Evolutionary conservation across 1,284 basidiomycete species (phyloP).

Genomic region (Anthracocystis walkeri): DNA sequence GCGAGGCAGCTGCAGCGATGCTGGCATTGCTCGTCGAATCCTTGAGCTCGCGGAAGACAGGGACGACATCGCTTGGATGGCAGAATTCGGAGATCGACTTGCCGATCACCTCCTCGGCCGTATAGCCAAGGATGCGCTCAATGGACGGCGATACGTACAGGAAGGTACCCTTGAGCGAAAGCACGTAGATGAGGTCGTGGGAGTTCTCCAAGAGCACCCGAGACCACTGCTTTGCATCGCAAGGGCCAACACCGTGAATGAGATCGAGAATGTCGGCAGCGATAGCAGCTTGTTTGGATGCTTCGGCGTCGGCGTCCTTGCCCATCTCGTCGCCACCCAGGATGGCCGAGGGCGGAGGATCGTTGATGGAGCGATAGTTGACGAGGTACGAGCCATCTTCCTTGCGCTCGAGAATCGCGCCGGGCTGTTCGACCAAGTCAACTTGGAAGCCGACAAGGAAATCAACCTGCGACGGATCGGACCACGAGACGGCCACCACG

Average conservation of each 20-base stretch:
- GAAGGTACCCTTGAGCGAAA: constrained; percentile 92
- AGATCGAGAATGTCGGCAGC: constrained; percentile 52
- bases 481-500: constrained; percentile 61
- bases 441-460: constrained; percentile 88
- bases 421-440: constrained; percentile 87
- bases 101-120: constrained; percentile 83
- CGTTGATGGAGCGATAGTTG: constrained; percentile 60
- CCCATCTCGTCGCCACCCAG: constrained; percentile 32
- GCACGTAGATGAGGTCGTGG: constrained; percentile 84
- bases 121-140: constrained; percentile 62
- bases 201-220: constrained; percentile 60
- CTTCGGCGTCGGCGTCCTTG: constrained; percentile 49
- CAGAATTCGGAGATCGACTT: constrained; percentile 81
- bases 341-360: constrained; percentile 41
- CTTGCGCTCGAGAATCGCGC: constrained; percentile 76
- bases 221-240: constrained; percentile 61
- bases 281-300: constrained; percentile 48
- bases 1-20: constrained; percentile 63
- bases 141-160: constrained; percentile 81
- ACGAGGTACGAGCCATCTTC: constrained; percentile 62
- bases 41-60: constrained; percentile 91
- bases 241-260: constrained; percentile 45
- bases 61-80: constrained; percentile 88
- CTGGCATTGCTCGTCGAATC: constrained; percentile 74
- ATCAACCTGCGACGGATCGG: constrained; percentile 79